Conservation (phyloP, 805 yeast genomes). For the Cephaloascus albidus region DNA sequence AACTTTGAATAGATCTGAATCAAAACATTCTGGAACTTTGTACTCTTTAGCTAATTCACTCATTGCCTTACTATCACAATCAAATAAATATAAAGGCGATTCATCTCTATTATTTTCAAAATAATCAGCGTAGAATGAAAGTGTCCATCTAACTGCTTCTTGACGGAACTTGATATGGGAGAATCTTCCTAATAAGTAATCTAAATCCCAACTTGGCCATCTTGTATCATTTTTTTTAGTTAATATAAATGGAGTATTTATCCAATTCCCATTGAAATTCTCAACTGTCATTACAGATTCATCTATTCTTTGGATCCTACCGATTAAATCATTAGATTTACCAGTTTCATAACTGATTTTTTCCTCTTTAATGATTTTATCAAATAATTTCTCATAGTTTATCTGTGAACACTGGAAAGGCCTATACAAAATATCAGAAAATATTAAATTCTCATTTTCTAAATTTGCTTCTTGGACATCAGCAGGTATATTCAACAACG, state of each 20-base stretch:
- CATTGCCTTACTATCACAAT: slow-evolving; percentile 69
- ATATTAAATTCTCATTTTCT: slow-evolving; percentile 42
- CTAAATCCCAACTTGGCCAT: slow-evolving; percentile 64
- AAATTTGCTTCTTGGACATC: slow-evolving; percentile 30
- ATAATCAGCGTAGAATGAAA: slow-evolving; percentile 53
- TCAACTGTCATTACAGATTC: slow-evolving; percentile 33
- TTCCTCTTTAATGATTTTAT: slow-evolving; percentile 40
- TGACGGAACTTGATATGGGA: slow-evolving; percentile 64
- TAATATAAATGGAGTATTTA: slow-evolving; percentile 58
- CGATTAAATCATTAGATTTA: slow-evolving; percentile 16
- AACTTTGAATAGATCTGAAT: slow-evolving; percentile 52
- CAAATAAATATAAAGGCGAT: slow-evolving; percentile 79
- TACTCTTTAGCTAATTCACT: slow-evolving; percentile 44
- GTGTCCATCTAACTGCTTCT: slow-evolving; percentile 78
- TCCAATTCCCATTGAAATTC: slow-evolving; percentile 35
- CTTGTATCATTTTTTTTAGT: slow-evolving; percentile 18
- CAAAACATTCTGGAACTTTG: slow-evolving; percentile 42
- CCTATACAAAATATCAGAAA: slow-evolving; percentile 71
- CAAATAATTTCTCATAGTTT: slow-evolving; percentile 42
- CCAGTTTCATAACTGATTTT: slow-evolving; percentile 12
- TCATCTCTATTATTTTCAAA: slow-evolving; percentile 61
- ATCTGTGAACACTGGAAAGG: slow-evolving; percentile 79
- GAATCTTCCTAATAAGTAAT: slow-evolving; percentile 38
- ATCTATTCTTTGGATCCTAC: slow-evolving; percentile 42
- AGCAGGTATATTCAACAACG: slow-evolving; percentile 31